Evolutionary conservation across 1,139 yeast species (phyloP), one percentile per base, ranked within the genome.

Genomic region (Diutina sp.): DNA sequence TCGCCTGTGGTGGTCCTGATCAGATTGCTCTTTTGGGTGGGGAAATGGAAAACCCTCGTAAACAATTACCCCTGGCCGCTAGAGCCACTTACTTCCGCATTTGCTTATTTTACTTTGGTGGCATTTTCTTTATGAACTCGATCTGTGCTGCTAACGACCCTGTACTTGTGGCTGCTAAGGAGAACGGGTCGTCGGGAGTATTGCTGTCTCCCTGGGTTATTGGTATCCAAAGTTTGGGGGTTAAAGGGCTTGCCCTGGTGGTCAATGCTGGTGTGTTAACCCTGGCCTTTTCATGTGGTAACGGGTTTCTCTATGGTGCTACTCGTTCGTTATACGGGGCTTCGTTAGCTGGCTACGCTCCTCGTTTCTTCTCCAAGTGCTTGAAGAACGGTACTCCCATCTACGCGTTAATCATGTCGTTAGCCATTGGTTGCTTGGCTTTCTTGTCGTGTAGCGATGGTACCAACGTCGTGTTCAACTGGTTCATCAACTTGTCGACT

Each of bases 1-100:
- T 72, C 58, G 65, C 74, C 32, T 77, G 77, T 60, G 72, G 76
- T 16, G 81, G 81, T 1, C 73, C 79, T 3, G 75, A 76, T 59
- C 61, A 71, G 54, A 64, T 72, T 58, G 72, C 69, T 6, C 63
- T 71, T 66, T 65, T 71, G 56, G 65, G 74, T 12, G 68, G 72
- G 48, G 77, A 73, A 62, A 67, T 72, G 30, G 56, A 63, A 29
- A 63, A 66, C 55, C 76, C 76, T 12, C 63, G 77, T 56, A 69
- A 65, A 53, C 66, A 64, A 41, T 69, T 73, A 41, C 70, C 72
- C 0, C 59, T 66, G 60, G 75, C 74, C 11, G 73, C 73, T 44
- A 68, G 64, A 60, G 67, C 74, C 60, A 66, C 73, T 2, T 72
- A 71, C 60, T 64, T 71, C 55, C 61, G 77, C 56, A 67, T 72